Evolutionary conservation across 2,329 filamentous ascomycete species (phyloP).

Genomic region (Fusarium anguioides): DNA sequence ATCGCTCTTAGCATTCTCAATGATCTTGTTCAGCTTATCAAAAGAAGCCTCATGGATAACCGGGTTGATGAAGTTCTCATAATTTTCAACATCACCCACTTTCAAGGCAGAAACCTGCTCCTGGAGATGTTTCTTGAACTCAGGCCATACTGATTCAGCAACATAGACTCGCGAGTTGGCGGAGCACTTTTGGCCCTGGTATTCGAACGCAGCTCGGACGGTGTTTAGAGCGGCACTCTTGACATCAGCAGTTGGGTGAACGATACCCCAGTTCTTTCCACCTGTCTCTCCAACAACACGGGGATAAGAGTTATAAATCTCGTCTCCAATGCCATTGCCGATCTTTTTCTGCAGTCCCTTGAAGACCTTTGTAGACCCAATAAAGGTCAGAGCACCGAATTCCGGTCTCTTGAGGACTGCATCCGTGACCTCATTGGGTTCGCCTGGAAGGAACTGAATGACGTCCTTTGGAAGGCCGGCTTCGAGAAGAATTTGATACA

Average conservation of each 20-base stretch:
- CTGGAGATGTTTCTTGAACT: constrained; percentile 40
- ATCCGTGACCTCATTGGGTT: constrained; percentile 51
- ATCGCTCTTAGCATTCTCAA: constrained; percentile 59
- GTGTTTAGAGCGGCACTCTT: constrained; percentile 34
- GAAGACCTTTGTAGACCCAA: constrained; percentile 55
- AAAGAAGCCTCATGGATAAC: constrained; percentile 62
- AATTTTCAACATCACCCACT: constrained; percentile 52
- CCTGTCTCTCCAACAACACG: constrained; percentile 63
- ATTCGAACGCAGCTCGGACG: constrained; percentile 30
- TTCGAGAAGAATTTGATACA: constrained; percentile 55
- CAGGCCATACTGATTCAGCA: constrained; percentile 44
- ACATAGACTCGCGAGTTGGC: constrained; percentile 34
- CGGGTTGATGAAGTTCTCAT: constrained; percentile 57
- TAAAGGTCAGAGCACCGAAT: constrained; percentile 53
- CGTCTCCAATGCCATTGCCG: constrained; percentile 49
- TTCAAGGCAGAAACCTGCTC: constrained; percentile 54
- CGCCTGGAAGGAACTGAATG: constrained; percentile 54
- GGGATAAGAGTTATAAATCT: constrained; percentile 50
- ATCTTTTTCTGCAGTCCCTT: constrained; percentile 48
- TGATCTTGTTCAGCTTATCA: constrained; percentile 50
- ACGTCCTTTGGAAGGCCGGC: constrained; percentile 54
- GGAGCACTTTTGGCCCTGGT: constrained; percentile 36
- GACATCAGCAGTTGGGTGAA: constrained; percentile 50
- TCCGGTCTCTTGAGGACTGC: constrained; percentile 50
- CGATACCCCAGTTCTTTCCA: constrained; percentile 64